Conservation (phyloP, 306 rosid genomes). For the Urtica urens region DNA sequence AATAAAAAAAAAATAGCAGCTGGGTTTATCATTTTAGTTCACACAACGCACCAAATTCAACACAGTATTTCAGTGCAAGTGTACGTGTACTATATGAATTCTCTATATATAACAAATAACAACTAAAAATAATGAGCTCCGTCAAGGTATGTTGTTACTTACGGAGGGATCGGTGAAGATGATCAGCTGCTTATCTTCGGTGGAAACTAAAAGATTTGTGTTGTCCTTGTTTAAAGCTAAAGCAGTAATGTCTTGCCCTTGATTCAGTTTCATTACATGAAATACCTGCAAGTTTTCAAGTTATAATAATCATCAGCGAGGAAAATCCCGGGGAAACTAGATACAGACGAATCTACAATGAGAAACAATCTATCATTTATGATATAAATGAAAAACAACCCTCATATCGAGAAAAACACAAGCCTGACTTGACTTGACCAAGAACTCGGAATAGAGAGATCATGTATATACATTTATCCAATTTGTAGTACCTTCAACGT, state of each 20-base stretch:
- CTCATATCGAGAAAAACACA: neutral
- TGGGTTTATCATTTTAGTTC: no score
- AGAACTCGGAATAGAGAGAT: no score
- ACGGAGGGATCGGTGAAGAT: conserved; percentile 90
- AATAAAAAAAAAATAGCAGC: no score
- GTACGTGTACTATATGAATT: no score
- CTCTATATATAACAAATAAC: no score
- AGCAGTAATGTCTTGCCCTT: conserved; percentile 82
- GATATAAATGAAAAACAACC: neutral
- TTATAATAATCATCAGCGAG: conserved; percentile 1
- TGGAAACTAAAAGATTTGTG: conserved; percentile 87
- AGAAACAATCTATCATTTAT: neutral
- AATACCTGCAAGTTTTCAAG: conserved; percentile 40
- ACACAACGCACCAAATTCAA: no score
- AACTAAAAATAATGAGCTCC: no score
- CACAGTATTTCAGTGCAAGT: no score
- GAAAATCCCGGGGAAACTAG: neutral
- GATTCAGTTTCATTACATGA: conserved; percentile 54
- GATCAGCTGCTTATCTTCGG: conserved; percentile 68
- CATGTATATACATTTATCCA: neutral
- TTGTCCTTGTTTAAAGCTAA: conserved; percentile 75
- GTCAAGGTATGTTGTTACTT: no score
- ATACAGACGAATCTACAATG: neutral
- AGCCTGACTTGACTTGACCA: no score
- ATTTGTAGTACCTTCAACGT: conserved; percentile 56